Base-by-base conservation (phyloP, 768 basidiomycete genomes). In the Trametopsis cervina region DNA sequence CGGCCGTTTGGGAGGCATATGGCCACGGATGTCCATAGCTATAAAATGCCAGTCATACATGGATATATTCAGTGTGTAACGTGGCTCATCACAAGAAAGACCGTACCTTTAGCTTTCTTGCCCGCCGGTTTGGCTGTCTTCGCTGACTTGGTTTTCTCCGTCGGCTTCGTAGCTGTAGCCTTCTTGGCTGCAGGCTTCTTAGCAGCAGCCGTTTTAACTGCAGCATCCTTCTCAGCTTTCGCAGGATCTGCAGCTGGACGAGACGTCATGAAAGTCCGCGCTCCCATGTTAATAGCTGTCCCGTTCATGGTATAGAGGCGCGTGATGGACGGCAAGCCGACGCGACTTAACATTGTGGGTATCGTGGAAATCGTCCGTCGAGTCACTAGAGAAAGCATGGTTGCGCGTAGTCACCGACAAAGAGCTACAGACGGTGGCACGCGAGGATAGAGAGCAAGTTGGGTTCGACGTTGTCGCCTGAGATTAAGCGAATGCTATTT, bases 201-300 rank as follows among this genome's bases (percentile, higher is more conserved):
- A 17, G 44, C 44, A 1, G 35, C 25, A 17, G 37, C 25, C 5
- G 20, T 20, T 24, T 36, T 51, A 4, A 18, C 20, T 13, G 37
- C 23, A 3, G 44, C 17, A 18, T 45, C 42, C 26, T 22, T 41
- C 24, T 23, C 36, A 6, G 10, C 18, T 12, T 43, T 12, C 6
- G n/a, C 37, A 17, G 24, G 13, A 18, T 5, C 20, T 3, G 46
- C 38, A 22, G 40, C 24, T 9, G 27, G 23, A 24, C 42, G 51
- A 12, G 46, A 43, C 20, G 51, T 48, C 40, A 43, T 17, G 47
- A 52, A 52, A 4, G 46, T 27, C 21, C 51, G 51, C 43, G 51
- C 7, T 33, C 29, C 29, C 29, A 33, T 33, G 29, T 7, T 15
- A 15, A 7, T 33, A 15, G 7, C 29, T 7, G 29, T 15, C 29